Evolutionary conservation across 805 yeast genomes (phyloP).

Genomic region (Suhomyces pyralidae): DNA sequence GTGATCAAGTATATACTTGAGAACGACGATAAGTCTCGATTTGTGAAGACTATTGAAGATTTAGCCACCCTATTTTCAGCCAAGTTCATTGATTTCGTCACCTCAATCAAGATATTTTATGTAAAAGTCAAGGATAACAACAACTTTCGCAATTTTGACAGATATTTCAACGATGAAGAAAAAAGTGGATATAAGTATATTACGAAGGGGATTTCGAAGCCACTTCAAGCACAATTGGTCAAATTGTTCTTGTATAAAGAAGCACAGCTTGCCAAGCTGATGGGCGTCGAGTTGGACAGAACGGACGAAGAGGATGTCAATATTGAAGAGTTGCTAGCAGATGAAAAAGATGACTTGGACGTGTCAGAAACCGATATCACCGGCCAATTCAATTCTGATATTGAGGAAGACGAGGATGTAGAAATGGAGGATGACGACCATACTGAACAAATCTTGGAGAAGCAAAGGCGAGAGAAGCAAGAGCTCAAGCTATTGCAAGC

Average conservation of each 20-base stretch:
- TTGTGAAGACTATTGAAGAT: conserved; percentile 21
- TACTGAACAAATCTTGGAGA: conserved; percentile 4
- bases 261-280: conserved; percentile 36
- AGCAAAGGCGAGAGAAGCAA: conserved; percentile 1
- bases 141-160: conserved; percentile 27
- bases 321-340: conserved; percentile 21
- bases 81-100: conserved; percentile 30
- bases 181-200: conserved; percentile 17
- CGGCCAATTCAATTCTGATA: conserved; percentile 12
- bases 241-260: conserved; percentile 51
- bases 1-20: conserved; percentile 15
- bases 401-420: conserved; percentile 5
- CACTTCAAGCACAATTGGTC: conserved; percentile 31
- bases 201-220: conserved; percentile 22
- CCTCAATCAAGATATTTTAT: conserved; percentile 33
- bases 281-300: conserved; percentile 45
- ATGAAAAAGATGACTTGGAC: conserved; percentile 9
- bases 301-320: conserved; percentile 51
- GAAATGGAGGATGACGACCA: background rate
- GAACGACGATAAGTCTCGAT: background rate
- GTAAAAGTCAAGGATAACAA: conserved; percentile 22
- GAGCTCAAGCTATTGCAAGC: background rate
- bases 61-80: conserved; percentile 22
- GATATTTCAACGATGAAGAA: conserved; percentile 24
- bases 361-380: conserved; percentile 1